These are phyloP conservation scores for Trametes sanguinea DNA, from an alignment of 768 basidiomycete species.

Conservation along the genomic window DNA sequence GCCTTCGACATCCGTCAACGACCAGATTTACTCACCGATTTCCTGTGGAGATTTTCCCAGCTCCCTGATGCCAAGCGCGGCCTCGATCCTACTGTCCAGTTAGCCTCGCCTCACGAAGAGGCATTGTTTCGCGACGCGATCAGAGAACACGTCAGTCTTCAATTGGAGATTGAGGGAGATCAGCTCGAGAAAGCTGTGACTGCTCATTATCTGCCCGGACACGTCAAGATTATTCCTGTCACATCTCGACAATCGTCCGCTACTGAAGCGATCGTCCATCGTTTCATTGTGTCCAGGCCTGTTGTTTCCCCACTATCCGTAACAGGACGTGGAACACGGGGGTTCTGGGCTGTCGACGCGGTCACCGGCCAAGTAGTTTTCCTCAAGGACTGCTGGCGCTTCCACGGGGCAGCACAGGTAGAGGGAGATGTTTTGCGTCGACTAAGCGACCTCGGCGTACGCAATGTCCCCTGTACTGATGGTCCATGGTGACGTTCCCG, in stretches of 20 bases:
- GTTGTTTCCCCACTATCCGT: constrained; percentile 2
- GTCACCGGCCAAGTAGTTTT: neutral
- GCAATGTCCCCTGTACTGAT: constrained; percentile 2
- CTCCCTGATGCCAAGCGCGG: constrained; percentile 27
- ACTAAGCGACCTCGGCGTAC: neutral
- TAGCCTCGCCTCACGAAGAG: constrained; percentile 2
- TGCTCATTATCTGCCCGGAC: constrained; percentile 9
- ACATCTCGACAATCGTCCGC: neutral
- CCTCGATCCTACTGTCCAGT: constrained; percentile 22
- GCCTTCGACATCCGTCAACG: constrained; percentile 30
- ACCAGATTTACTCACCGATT: constrained; percentile 29
- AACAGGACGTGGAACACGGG: constrained; percentile 6
- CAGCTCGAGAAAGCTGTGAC: constrained; percentile 2
- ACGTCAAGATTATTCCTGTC: neutral
- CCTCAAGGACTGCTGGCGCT: constrained; percentile 16
- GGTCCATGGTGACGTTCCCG: constrained; percentile 6
- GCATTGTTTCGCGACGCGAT: neutral
- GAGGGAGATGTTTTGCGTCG: constrained; percentile 4
- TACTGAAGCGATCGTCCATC: too few species aligned
- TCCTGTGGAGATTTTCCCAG: constrained; percentile 33
- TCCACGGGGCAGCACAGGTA: neutral
- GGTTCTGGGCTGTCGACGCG: constrained; percentile 14
- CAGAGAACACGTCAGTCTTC: neutral
- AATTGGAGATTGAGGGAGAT: neutral
- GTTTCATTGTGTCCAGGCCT: constrained; percentile 4